Conservation (phyloP, 495 filamentous ascomycete genomes). For the Neurospora sp. region DNA sequence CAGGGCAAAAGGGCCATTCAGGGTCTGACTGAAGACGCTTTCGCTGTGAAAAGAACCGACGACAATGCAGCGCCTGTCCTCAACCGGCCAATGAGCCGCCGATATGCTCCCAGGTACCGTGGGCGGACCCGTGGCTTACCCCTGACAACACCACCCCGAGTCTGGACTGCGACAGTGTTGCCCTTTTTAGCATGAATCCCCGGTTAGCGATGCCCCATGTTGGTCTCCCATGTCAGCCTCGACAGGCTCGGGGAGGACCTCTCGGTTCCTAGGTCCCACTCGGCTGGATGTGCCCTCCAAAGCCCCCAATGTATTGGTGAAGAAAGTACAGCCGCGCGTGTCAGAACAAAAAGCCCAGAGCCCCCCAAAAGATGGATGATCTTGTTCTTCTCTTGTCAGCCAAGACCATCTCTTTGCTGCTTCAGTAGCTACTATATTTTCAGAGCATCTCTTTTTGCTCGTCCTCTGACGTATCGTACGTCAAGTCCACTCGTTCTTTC, state of each 20-base stretch:
- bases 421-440: slow-evolving; percentile 9
- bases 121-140: not conserved
- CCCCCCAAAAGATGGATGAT: not conserved
- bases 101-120: not conserved
- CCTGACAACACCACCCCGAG: not conserved
- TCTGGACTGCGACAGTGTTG: not conserved
- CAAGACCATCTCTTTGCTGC: slow-evolving; percentile 13
- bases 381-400: slow-evolving; percentile 10
- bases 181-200: not conserved
- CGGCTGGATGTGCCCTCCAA: not conserved
- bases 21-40: not conserved
- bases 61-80: not conserved
- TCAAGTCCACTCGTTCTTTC: slow-evolving; percentile 32
- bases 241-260: not conserved
- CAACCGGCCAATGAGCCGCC: not conserved
- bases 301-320: not conserved
- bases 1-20: not conserved
- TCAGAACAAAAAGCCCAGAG: not conserved
- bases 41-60: not conserved
- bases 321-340: not conserved
- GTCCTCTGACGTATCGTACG: slow-evolving; percentile 40
- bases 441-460: slow-evolving; percentile 29
- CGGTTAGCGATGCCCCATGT: not conserved
- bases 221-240: not conserved
- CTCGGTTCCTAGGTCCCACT: not conserved